These are phyloP conservation scores for Colletotrichum higginsianum DNA, from an alignment of 2,329 filamentous ascomycete genomes.

Conservation along the genomic window DNA sequence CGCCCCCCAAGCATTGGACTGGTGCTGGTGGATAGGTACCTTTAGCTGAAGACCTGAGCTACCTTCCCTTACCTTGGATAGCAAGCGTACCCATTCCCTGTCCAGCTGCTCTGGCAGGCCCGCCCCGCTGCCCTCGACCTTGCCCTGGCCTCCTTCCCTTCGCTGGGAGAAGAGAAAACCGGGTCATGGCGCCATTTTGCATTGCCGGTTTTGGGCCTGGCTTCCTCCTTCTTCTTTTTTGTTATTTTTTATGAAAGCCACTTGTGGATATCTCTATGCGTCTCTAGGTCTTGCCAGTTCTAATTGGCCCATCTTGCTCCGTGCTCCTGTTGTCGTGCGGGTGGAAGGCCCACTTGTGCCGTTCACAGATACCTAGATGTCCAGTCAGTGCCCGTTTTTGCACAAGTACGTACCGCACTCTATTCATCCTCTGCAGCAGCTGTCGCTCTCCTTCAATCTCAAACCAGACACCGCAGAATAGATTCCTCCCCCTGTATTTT, in stretches of 20 bases:
- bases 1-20: not conserved
- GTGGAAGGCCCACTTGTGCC: slow-evolving; percentile 18
- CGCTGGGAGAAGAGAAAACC: not conserved
- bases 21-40: not conserved
- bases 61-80: not conserved
- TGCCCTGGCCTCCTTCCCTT: slow-evolving; percentile 7
- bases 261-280: slow-evolving; percentile 28
- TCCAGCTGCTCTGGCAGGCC: not conserved
- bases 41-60: too few relatives aligned
- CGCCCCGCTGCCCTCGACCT: not conserved
- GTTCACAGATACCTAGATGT: not conserved
- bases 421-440: slow-evolving; percentile 6
- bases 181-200: slow-evolving; percentile 3
- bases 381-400: slow-evolving; percentile 11
- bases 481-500: not conserved
- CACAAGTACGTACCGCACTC: slow-evolving; percentile 14
- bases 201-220: slow-evolving; percentile 12
- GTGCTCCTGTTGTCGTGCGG: slow-evolving; percentile 19
- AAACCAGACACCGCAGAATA: not conserved
- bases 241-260: slow-evolving; percentile 26
- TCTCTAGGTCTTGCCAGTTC: not conserved
- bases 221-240: not conserved
- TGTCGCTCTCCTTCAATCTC: not conserved
- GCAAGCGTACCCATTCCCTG: not conserved
- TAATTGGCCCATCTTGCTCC: slow-evolving; percentile 28